These are phyloP conservation scores for Leucoagaricus sp. DNA, from an alignment of 1,284 basidiomycete species.

Conservation along the genomic window DNA sequence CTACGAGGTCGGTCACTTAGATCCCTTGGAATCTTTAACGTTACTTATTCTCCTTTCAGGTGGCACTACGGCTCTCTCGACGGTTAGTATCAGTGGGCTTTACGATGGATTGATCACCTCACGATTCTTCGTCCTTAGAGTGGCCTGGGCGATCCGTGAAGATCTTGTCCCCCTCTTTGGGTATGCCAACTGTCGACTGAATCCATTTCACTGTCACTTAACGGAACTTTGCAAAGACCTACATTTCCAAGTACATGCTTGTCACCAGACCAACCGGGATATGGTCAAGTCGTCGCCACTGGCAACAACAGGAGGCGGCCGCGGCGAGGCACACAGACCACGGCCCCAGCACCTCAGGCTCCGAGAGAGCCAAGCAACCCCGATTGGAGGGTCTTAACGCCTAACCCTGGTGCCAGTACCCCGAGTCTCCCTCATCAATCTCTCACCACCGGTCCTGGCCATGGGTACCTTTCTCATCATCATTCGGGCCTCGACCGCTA, in stretches of 20 bases:
- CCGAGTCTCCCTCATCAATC: constrained; percentile 18
- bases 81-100: constrained; percentile 44
- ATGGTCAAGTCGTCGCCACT: constrained; percentile 73
- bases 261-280: constrained; percentile 80
- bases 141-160: constrained; percentile 86
- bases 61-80: constrained; percentile 73
- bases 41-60: constrained; percentile 41
- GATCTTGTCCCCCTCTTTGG: constrained; percentile 83
- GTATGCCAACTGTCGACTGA: constrained; percentile 39
- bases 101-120: not conserved
- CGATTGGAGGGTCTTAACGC: constrained; percentile 40
- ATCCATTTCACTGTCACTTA: constrained; percentile 4
- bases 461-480: constrained; percentile 7
- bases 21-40: no score
- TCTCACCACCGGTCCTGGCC: not conserved
- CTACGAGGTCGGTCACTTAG: constrained; percentile 61
- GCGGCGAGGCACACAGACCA: constrained; percentile 43
- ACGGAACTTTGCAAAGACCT: constrained; percentile 38
- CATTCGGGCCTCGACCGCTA: constrained; percentile 9
- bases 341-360: constrained; percentile 22
- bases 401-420: constrained; percentile 22
- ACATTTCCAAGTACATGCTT: constrained; percentile 79
- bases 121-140: constrained; percentile 42
- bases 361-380: constrained; percentile 28
- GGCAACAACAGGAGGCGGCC: constrained; percentile 62